phyloP scores from a whole-genome alignment of 2,329 filamentous ascomycete species.

The Paecilomyces sp. region DNA sequence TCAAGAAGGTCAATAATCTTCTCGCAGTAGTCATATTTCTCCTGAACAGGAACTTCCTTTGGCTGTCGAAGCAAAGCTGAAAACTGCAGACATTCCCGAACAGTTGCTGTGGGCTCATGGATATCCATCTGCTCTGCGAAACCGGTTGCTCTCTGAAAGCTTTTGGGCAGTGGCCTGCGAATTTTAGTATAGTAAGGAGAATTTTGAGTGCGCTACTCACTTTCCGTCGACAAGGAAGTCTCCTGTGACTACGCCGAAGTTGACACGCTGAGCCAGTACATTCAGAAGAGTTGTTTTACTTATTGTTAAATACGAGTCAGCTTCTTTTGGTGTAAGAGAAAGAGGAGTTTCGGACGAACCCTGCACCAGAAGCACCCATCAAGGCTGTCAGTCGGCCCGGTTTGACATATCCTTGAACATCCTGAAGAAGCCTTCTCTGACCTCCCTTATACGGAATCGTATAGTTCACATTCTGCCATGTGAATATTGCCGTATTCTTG shows the following conservation, averaged over 20 bases:
- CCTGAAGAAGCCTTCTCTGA: conserved; percentile 45
- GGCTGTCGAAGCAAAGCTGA: conserved; percentile 59
- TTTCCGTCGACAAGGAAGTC: conserved; percentile 40
- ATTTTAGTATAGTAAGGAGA: conserved; percentile 4
- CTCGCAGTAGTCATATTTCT: conserved; percentile 63
- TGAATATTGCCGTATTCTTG: conserved; percentile 65
- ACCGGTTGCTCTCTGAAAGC: conserved; percentile 48
- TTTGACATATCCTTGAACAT: conserved; percentile 65
- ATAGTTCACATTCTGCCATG: conserved; percentile 82
- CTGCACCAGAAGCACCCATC: conserved; percentile 67
- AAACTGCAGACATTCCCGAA: conserved; percentile 60
- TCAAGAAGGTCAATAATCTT: conserved; percentile 63
- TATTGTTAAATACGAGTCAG: neutral
- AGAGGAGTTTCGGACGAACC: conserved; percentile 16
- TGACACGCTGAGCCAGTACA: conserved; percentile 38
- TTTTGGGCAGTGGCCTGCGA: conserved; percentile 32
- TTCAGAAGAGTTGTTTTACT: conserved; percentile 45
- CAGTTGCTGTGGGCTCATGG: conserved; percentile 59
- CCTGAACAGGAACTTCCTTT: conserved; percentile 47
- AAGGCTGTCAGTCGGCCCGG: conserved; percentile 71
- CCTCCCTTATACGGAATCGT: conserved; percentile 43
- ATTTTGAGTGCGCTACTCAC: conserved; percentile 13
- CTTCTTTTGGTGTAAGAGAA: neutral
- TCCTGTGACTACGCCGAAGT: conserved; percentile 38
- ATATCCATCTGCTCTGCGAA: conserved; percentile 60